Conservation (phyloP, 2,329 filamentous ascomycete species). For the Orbilia quercus region DNA sequence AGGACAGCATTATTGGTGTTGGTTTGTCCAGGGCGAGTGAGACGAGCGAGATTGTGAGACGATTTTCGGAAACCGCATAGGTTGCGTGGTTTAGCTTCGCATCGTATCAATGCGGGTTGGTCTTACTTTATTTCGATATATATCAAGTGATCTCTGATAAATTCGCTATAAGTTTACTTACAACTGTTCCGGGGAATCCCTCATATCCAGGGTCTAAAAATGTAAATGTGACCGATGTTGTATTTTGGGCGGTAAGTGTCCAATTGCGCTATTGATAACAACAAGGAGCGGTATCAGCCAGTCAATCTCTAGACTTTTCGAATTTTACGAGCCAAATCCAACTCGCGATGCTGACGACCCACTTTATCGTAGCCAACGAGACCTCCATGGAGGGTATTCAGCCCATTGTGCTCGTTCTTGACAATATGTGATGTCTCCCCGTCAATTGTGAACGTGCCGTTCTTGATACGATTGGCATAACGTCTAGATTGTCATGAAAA, state of each 20-base stretch:
- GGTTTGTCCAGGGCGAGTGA: slow-evolving; percentile 35
- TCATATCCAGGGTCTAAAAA: slow-evolving; percentile 77
- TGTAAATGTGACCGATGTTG: slow-evolving; percentile 77
- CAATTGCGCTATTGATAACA: slow-evolving; percentile 81
- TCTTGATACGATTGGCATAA: slow-evolving; percentile 84
- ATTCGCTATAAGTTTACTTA: slow-evolving; percentile 63
- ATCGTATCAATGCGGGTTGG: slow-evolving; percentile 8
- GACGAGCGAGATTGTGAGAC: slow-evolving; percentile 34
- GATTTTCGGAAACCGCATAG: slow-evolving; percentile 28
- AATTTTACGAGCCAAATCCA: neutral
- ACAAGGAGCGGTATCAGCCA: slow-evolving; percentile 37
- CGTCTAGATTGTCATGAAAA: slow-evolving; percentile 69
- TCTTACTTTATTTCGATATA: neutral
- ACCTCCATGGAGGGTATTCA: slow-evolving; percentile 67
- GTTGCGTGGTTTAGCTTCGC: slow-evolving; percentile 30
- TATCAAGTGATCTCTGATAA: slow-evolving; percentile 6
- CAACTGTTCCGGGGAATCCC: slow-evolving; percentile 81
- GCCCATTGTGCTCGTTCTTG: slow-evolving; percentile 68
- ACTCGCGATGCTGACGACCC: neutral
- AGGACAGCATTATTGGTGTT: slow-evolving; percentile 78
- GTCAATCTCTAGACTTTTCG: slow-evolving; percentile 7
- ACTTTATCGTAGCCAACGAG: slow-evolving; percentile 66
- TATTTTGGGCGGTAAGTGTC: slow-evolving; percentile 76
- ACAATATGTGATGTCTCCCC: slow-evolving; percentile 70
- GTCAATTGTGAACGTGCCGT: slow-evolving; percentile 77